phyloP scores from a whole-genome alignment of 805 yeast species.

The Zygosaccharomyces bisporus region DNA sequence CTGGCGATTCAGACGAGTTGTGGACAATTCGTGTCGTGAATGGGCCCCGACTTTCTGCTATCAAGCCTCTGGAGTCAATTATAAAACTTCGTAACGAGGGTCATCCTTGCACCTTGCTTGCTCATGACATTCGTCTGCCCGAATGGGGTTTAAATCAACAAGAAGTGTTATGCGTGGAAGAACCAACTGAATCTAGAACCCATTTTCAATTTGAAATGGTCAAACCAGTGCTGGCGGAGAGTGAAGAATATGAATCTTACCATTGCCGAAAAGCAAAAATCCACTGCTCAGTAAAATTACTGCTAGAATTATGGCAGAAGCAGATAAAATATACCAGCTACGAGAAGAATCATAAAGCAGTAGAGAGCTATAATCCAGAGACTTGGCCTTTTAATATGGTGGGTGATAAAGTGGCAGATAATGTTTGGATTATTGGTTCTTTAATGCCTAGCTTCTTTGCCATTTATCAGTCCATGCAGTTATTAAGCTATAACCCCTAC shows the following conservation, averaged over 20 bases:
- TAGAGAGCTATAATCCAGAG: constrained; percentile 7
- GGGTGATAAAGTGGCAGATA: constrained; percentile 7
- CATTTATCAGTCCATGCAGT: constrained; percentile 1
- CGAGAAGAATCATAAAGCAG: constrained; percentile 14
- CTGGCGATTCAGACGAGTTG: constrained; percentile 65
- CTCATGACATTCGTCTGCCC: constrained; percentile 76
- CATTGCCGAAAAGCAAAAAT: neutral
- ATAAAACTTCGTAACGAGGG: constrained; percentile 67
- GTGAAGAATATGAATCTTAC: constrained; percentile 5
- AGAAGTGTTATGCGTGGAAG: constrained; percentile 82
- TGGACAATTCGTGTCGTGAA: constrained; percentile 58
- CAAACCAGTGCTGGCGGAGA: neutral
- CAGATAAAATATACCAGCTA: constrained; percentile 25
- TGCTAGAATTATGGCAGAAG: constrained; percentile 13
- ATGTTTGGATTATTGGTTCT: constrained; percentile 22
- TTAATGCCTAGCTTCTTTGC: constrained; percentile 13
- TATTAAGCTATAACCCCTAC: constrained; percentile 23
- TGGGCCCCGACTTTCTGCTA: constrained; percentile 34
- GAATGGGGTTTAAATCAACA: constrained; percentile 80
- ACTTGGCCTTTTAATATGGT: constrained; percentile 22
- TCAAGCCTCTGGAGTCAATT: constrained; percentile 59
- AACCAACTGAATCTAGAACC: constrained; percentile 63
- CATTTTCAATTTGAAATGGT: constrained; percentile 66
- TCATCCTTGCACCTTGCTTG: constrained; percentile 64
- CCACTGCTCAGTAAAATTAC: constrained; percentile 1